Conservation (phyloP, 2,329 filamentous ascomycete genomes). For the Alternaria solani region DNA sequence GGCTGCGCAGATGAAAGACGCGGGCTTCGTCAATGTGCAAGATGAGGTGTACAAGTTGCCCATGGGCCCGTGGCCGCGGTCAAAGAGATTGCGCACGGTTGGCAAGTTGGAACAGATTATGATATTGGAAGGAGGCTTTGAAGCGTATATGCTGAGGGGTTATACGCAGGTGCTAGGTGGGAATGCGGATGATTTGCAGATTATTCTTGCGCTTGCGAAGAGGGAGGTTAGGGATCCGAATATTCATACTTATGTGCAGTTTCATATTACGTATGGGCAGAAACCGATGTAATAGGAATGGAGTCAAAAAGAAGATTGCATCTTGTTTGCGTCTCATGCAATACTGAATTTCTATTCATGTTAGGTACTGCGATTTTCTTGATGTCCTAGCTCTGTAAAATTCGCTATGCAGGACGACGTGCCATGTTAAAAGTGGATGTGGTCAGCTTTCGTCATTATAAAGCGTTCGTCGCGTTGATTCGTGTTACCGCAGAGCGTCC, state of each 20-base stretch:
- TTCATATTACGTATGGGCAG: conserved; percentile 32
- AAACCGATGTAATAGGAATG: conserved; percentile 15
- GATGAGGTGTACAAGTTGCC: conserved; percentile 40
- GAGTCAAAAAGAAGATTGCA: fast-evolving
- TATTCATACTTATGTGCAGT: conserved; percentile 36
- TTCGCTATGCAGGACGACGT: background rate
- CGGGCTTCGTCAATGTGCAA: conserved; percentile 56
- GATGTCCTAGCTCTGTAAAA: too few species aligned
- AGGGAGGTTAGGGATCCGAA: conserved; percentile 30
- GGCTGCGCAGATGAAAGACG: conserved; percentile 46
- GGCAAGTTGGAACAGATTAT: conserved; percentile 32
- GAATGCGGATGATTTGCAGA: conserved; percentile 26
- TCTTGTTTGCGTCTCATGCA: too few species aligned
- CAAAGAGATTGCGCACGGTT: conserved; percentile 28
- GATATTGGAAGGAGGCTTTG: conserved; percentile 35
- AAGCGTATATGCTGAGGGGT: conserved; percentile 35
- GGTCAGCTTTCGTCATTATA: background rate
- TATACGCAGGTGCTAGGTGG: conserved; percentile 30
- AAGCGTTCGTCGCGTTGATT: background rate
- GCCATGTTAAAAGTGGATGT: background rate
- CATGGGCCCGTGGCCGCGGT: conserved; percentile 41
- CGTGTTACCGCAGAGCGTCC: background rate
- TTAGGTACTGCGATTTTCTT: too few species aligned
- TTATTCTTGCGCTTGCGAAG: conserved; percentile 28
- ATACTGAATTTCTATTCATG: too few species aligned